These are phyloP conservation scores for Globisporangium apiculatum DNA, from an alignment of 352 stramenopile species.

Conservation along the genomic window DNA sequence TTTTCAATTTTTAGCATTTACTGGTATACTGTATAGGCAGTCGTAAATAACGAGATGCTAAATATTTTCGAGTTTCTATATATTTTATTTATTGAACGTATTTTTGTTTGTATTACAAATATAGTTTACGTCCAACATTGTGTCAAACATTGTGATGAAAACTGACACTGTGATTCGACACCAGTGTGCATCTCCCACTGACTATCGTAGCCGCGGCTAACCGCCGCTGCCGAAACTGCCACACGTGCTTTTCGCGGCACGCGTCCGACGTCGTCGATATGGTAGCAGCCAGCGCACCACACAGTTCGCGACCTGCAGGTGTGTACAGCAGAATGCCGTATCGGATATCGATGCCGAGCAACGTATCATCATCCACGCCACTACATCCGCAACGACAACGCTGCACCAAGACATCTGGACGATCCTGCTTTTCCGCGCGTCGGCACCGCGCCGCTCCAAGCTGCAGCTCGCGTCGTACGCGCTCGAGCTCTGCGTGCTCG, in stretches of 20 bases:
- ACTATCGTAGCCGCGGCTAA: not conserved
- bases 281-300: conserved; percentile 5
- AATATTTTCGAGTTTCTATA: too few species aligned
- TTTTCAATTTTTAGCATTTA: too few species aligned
- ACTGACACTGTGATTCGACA: too few species aligned
- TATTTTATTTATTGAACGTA: too few species aligned
- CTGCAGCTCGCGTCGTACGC: conserved; percentile 48
- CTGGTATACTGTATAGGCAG: too few species aligned
- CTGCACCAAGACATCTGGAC: conserved; percentile 48
- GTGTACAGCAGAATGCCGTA: conserved; percentile 19
- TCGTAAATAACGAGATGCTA: too few species aligned
- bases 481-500: conserved; percentile 42
- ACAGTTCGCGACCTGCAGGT: conserved; percentile 3
- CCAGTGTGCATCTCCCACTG: conserved; percentile 2
- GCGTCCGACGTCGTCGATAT: not conserved
- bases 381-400: conserved; percentile 7
- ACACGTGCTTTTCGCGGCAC: conserved; percentile 5
- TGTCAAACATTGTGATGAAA: too few species aligned
- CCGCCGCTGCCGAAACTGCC: not conserved
- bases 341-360: conserved; percentile 9
- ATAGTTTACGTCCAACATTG: too few species aligned
- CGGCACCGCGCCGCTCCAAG: conserved; percentile 28
- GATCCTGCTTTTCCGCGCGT: conserved; percentile 49
- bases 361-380: too few species aligned
- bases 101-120: too few species aligned